Conservation (phyloP, 805 yeast genomes). For the Metschnikowia cubensis region DNA sequence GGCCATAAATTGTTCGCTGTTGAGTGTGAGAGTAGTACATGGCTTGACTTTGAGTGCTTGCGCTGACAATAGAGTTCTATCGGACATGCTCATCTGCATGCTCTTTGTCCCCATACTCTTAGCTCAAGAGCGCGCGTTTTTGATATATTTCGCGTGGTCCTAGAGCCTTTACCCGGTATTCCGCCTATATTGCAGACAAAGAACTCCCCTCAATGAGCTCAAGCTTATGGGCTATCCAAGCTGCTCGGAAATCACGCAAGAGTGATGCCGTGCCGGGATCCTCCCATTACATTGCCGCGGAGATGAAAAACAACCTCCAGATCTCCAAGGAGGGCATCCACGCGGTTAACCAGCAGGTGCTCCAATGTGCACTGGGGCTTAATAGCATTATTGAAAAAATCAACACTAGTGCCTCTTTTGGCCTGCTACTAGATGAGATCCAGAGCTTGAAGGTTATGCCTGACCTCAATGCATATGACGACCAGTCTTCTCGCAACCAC, state of each 20-base stretch:
- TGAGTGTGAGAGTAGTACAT: neutral
- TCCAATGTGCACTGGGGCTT: constrained; percentile 6
- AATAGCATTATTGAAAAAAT: constrained; percentile 12
- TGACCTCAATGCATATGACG: constrained; percentile 5
- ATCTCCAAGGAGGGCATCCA: constrained; percentile 36
- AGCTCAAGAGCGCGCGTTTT: neutral
- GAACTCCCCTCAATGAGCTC: constrained; percentile 12
- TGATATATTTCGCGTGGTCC: neutral
- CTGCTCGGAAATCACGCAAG: constrained; percentile 23
- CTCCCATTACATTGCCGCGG: constrained; percentile 48
- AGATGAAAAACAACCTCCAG: constrained; percentile 25
- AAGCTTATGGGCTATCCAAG: constrained; percentile 32
- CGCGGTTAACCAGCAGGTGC: constrained; percentile 16
- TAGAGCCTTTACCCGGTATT: neutral
- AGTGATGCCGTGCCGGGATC: constrained; percentile 45
- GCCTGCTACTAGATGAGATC: constrained; percentile 35
- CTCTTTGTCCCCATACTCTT: constrained; percentile 1
- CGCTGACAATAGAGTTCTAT: neutral
- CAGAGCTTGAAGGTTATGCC: constrained; percentile 34
- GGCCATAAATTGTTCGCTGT: neutral
- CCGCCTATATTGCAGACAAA: neutral
- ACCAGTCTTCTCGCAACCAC: constrained; percentile 3
- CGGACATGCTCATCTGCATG: constrained; percentile 1
- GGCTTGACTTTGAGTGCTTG: neutral
- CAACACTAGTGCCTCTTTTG: constrained; percentile 37